Conservation (phyloP, 2,329 filamentous ascomycete species). For the Colletotrichum destructivum region DNA sequence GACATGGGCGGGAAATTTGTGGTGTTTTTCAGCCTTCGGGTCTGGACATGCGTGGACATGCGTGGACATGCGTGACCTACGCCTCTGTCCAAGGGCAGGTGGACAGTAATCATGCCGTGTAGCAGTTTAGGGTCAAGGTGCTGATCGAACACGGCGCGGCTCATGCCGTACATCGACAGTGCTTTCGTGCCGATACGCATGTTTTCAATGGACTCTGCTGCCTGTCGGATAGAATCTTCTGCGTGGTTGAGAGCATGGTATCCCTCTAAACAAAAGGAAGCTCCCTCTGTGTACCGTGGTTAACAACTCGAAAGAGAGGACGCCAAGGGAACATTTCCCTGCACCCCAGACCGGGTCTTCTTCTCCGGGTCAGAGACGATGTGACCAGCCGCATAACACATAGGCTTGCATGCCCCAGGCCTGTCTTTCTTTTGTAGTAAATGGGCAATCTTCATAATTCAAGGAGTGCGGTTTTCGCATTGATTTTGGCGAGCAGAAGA, state of each 20-base stretch:
- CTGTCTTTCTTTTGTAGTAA: neutral
- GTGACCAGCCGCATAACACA: slow-evolving; percentile 12
- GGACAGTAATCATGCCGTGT: slow-evolving; percentile 6
- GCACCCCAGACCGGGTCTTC: slow-evolving; percentile 25
- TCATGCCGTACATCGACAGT: neutral
- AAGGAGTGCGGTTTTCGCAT: neutral
- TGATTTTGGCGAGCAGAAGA: neutral
- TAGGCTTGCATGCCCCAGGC: neutral
- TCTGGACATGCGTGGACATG: neutral
- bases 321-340: slow-evolving; percentile 25
- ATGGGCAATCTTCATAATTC: neutral
- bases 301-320: slow-evolving; percentile 6
- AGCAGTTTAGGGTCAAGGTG: neutral
- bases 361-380: slow-evolving; percentile 21
- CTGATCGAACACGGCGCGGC: neutral
- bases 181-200: neutral
- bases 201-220: neutral
- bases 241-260: neutral
- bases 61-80: slow-evolving; percentile 21
- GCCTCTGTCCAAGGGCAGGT: neutral
- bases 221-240: neutral
- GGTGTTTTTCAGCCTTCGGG: slow-evolving; percentile 35
- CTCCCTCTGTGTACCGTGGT: neutral
- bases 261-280: neutral
- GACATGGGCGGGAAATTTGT: slow-evolving; percentile 41